phyloP scores from a whole-genome alignment of 371 early-diverging fungal genomes.

The Fennellomyces sp. region DNA sequence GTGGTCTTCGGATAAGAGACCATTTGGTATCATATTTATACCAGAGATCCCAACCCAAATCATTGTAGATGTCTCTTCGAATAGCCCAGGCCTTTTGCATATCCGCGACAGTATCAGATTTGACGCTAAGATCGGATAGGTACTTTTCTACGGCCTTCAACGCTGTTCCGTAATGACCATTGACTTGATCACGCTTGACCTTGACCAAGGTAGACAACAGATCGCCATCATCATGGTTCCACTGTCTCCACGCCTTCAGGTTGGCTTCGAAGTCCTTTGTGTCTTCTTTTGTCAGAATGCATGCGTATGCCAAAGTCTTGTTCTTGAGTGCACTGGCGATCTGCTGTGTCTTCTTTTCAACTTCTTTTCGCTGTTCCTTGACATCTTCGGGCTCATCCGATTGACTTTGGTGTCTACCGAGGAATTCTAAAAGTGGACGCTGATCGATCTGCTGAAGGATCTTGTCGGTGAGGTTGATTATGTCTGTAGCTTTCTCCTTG shows the following conservation, averaged over 20 bases:
- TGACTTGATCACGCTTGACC: constrained; percentile 52
- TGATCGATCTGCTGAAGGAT: constrained; percentile 60
- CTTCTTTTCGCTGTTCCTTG: constrained; percentile 66
- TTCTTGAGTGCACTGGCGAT: constrained; percentile 64
- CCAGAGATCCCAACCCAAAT: constrained; percentile 61
- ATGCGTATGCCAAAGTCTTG: constrained; percentile 57
- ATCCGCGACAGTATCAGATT: constrained; percentile 40
- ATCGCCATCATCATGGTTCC: constrained; percentile 48
- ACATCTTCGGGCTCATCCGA: constrained; percentile 52
- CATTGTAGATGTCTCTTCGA: constrained; percentile 46
- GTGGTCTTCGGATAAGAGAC: constrained; percentile 50
- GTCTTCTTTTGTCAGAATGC: constrained; percentile 37
- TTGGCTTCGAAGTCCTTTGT: constrained; percentile 34
- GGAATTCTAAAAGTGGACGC: constrained; percentile 65
- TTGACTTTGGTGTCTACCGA: constrained; percentile 60
- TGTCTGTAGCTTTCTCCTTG: constrained; percentile 46
- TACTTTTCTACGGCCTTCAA: constrained; percentile 69
- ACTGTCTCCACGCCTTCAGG: constrained; percentile 48
- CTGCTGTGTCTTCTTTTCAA: constrained; percentile 70
- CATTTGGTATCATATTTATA: constrained; percentile 55
- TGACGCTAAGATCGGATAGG: constrained; percentile 53
- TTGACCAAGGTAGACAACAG: constrained; percentile 54
- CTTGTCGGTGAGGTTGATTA: constrained; percentile 54
- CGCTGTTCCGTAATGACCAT: constrained; percentile 64
- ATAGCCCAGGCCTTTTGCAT: constrained; percentile 41